phyloP scores from a whole-genome alignment of 2,329 filamentous ascomycete genomes.

The Neonectria coccinea region DNA sequence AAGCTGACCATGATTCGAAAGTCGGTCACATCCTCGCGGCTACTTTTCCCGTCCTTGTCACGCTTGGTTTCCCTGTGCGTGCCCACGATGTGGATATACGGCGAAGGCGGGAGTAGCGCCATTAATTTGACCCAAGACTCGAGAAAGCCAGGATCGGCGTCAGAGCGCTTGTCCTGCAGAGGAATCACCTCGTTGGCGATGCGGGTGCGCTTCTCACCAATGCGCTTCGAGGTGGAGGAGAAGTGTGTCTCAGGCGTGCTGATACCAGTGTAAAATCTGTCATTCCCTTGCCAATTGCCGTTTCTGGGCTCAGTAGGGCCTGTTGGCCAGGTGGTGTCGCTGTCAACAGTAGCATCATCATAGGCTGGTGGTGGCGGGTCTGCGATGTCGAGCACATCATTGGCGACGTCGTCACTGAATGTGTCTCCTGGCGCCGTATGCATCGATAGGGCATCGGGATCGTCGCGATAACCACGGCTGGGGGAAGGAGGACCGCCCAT shows the following conservation, averaged over 20 bases:
- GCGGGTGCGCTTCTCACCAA: slow-evolving; percentile 31
- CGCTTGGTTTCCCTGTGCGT: slow-evolving; percentile 31
- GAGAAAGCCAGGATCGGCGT: slow-evolving; percentile 26
- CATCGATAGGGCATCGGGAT: slow-evolving; percentile 38
- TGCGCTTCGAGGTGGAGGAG: slow-evolving; percentile 18
- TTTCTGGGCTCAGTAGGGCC: not conserved
- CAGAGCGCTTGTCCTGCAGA: slow-evolving; percentile 33
- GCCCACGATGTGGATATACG: slow-evolving; percentile 36
- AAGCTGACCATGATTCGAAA: slow-evolving; percentile 37
- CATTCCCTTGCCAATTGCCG: not conserved
- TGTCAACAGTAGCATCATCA: slow-evolving; percentile 6
- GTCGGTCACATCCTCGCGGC: slow-evolving; percentile 31
- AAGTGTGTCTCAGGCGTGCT: slow-evolving; percentile 27
- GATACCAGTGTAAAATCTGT: slow-evolving; percentile 7
- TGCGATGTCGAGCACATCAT: no score
- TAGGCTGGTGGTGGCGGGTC: no score
- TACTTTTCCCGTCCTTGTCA: slow-evolving; percentile 36
- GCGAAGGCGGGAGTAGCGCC: slow-evolving; percentile 31
- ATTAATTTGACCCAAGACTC: slow-evolving; percentile 33
- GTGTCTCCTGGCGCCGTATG: slow-evolving; percentile 35
- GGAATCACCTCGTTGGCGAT: slow-evolving; percentile 34
- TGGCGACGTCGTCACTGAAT: slow-evolving; percentile 19
- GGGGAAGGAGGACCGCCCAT: not conserved
- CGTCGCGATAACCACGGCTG: slow-evolving; percentile 25
- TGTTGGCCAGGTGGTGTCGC: not conserved